Percentiles rank a stretch among this genome's conserved stretches.
These are phyloP conservation scores for Spathaspora sp. DNA, from an alignment of 805 yeast species.

Conservation along the genomic window DNA sequence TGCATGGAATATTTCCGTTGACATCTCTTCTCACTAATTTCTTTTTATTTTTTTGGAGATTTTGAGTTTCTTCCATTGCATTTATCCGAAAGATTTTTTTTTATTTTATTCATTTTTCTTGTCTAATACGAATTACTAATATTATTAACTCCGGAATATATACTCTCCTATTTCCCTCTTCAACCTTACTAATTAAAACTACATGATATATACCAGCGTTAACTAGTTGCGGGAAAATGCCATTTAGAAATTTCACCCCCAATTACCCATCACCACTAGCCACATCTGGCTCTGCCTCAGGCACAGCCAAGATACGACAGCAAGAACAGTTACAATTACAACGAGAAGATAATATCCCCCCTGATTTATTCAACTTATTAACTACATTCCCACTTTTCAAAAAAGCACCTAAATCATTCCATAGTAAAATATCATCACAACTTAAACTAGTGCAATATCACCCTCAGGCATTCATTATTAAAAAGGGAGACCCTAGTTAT, in stretches of 20 bases:
- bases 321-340: background rate
- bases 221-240: background rate
- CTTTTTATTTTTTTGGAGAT: too few relatives aligned
- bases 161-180: too few relatives aligned
- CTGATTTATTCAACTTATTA: slow-evolving; percentile 50
- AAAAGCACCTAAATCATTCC: slow-evolving; percentile 65
- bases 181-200: too few relatives aligned
- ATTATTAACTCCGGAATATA: too few relatives aligned
- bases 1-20: background rate
- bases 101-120: background rate
- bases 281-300: slow-evolving; percentile 1
- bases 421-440: slow-evolving; percentile 54
- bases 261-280: slow-evolving; percentile 25
- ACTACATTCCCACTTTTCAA: slow-evolving; percentile 59
- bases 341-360: slow-evolving; percentile 35
- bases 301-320: background rate
- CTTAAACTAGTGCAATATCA: slow-evolving; percentile 57
- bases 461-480: slow-evolving; percentile 67
- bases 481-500: slow-evolving; percentile 67
- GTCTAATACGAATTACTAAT: background rate
- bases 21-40: too few relatives aligned
- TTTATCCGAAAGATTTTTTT: background rate
- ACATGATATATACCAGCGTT: background rate
- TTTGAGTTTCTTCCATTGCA: background rate
- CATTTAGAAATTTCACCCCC: slow-evolving; percentile 15